Evolutionary conservation across 2,329 filamentous ascomycete genomes (phyloP), one percentile per base, ranked within the genome.

Genomic region (Sporothrix luriei): DNA sequence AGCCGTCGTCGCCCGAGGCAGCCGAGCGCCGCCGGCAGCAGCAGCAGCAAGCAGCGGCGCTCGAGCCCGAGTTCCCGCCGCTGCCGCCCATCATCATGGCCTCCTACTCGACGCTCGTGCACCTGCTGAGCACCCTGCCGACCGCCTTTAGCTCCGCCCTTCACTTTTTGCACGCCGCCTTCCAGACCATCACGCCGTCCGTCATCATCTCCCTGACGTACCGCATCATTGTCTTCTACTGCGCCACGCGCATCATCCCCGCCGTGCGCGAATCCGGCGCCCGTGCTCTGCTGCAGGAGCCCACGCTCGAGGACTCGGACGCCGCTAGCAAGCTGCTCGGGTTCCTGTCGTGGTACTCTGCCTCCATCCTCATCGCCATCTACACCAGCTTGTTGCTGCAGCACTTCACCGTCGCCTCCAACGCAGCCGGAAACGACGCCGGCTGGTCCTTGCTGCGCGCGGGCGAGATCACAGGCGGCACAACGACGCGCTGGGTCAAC

Each of bases 51-150:
- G 82, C 43, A 78, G 69, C 46, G 0, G 66, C 71, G 79, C 81
- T 2, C 77, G 91, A 96, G 71, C 89, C 91, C n/a, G 94, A 97
- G 33, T 95, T 98, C 72, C 95, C 95, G 51, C 95, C 95, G n/a
- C 84, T 99, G 55, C 95, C 95, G 16, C 95, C 95, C 0, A 93
- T 98, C 73, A 94, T 99, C 79, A 98, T 98, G 94, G 95, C 94
- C 5, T 97, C 94, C 7, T 98, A 97, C 80, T 94, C 93, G 33
- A 97, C 94, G 0, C 83, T 98, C 55, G 84, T 97, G 61, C 92
- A 96, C 75, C 87, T 94, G 61, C 83, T 98, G 49, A 91, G 92
- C 69, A 90, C 90, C 4, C 84, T 97, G n/a, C 94, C 93, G 2
- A 90, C 87, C 3, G 93, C 91, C 38, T 88, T 96, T 4, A 91